Percentiles rank a stretch among this genome's conserved stretches.
These are phyloP conservation scores for Millerago galiae DNA, from an alignment of 805 yeast genomes.

Conservation along the genomic window DNA sequence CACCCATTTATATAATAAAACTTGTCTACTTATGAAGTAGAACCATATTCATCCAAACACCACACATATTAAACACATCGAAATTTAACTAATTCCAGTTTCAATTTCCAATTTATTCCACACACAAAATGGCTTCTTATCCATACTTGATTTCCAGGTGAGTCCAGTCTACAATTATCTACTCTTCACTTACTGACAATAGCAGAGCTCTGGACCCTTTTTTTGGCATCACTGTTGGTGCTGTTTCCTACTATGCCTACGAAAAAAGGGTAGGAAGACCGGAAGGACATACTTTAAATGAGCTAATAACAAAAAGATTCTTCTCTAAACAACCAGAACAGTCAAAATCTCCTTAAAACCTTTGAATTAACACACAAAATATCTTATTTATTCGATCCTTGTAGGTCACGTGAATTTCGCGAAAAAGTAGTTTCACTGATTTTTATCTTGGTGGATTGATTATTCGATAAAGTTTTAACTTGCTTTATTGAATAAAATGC, in stretches of 20 bases:
- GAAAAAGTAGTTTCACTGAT: too few species aligned
- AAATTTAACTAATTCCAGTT: too few species aligned
- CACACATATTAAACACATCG: too few species aligned
- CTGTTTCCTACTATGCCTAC: constrained; percentile 54
- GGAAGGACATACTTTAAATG: constrained; percentile 55
- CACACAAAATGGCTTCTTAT: constrained; percentile 5
- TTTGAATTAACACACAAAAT: too few species aligned
- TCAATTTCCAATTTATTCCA: too few species aligned
- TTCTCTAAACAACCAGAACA: neutral
- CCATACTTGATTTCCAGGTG: constrained; percentile 23
- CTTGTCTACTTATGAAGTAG: too few species aligned
- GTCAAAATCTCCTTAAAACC: neutral
- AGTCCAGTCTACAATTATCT: neutral
- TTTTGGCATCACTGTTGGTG: constrained; percentile 57
- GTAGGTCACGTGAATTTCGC: neutral
- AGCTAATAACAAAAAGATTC: constrained; percentile 37
- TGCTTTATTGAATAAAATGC: constrained; percentile 10
- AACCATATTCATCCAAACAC: too few species aligned
- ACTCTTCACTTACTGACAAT: neutral
- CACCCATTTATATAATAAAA: too few species aligned
- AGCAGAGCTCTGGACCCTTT: constrained; percentile 53
- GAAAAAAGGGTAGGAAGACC: constrained; percentile 53
- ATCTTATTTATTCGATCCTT: neutral
- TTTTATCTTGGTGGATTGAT: neutral
- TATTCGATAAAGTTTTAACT: too few species aligned